A percentile compares a stretch with the other conserved stretches of the same genome.
Evolutionary conservation across 306 rosid genomes (phyloP).

Genomic region (Vigna radiata): DNA sequence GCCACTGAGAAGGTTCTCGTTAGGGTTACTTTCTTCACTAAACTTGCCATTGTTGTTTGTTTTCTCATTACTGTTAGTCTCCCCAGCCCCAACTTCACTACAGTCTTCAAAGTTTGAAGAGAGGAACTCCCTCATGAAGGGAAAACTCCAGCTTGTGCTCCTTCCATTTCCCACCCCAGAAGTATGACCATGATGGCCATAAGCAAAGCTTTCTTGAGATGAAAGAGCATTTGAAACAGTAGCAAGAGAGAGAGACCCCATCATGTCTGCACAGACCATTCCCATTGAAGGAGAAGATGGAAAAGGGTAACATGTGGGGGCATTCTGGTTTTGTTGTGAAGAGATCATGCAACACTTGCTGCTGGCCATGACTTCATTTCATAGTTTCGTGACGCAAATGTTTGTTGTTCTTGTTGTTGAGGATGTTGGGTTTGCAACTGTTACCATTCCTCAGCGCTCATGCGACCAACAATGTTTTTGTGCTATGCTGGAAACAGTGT

Average conservation of each 20-base stretch:
- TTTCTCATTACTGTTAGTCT: constrained; percentile 37
- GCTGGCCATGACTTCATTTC: constrained; percentile 60
- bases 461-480: constrained; percentile 17
- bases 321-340: constrained; percentile 50
- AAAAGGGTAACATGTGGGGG: constrained; percentile 35
- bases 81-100: constrained; percentile 51
- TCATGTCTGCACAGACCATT: constrained; percentile 58
- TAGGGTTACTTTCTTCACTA: constrained; percentile 47
- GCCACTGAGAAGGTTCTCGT: constrained; percentile 45
- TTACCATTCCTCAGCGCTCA: constrained; percentile 42
- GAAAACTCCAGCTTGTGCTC: constrained; percentile 53
- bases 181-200: background rate
- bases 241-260: constrained; percentile 70
- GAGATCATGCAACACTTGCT: constrained; percentile 45
- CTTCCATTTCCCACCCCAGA: constrained; percentile 49
- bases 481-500: constrained; percentile 9
- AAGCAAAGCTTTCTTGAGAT: constrained; percentile 42
- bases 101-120: constrained; percentile 52
- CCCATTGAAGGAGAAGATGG: constrained; percentile 54
- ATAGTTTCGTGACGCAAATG: constrained; percentile 38
- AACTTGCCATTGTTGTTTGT: constrained; percentile 15
- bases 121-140: constrained; percentile 53
- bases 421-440: constrained; percentile 25
- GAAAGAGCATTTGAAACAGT: constrained; percentile 54
- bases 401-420: background rate